Evolutionary conservation across 106 monocot genomes (phyloP).

Genomic region (Phalaenopsis aphrodite): DNA sequence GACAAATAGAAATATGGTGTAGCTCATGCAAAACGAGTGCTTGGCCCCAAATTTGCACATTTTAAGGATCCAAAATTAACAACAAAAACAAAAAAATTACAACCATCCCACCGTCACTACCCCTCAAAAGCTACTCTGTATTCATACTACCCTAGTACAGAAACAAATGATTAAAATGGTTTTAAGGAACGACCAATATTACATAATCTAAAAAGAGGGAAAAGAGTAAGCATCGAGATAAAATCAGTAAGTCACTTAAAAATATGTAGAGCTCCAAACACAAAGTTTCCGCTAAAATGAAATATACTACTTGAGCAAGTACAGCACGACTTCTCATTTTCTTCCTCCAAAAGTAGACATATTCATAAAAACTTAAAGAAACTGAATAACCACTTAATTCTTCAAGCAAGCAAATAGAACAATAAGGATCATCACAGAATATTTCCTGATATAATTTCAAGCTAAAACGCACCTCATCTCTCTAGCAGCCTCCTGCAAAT

Average conservation of each 20-base stretch:
- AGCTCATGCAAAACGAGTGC: not conserved
- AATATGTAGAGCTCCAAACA: not conserved
- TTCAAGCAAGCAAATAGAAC: not conserved
- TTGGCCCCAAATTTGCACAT: not conserved
- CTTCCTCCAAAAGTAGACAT: not conserved
- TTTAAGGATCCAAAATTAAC: not conserved
- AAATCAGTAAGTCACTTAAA: not conserved
- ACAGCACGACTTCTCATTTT: not conserved
- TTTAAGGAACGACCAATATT: not conserved
- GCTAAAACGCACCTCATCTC: constrained; percentile 62
- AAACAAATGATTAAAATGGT: not conserved
- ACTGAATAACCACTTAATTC: not conserved
- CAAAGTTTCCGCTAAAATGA: not conserved
- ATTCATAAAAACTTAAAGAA: not conserved
- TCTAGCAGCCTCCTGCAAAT: constrained; percentile 80
- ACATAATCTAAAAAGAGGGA: not conserved
- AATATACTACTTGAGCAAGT: not conserved
- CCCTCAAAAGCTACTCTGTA: too few species aligned
- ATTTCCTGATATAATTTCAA: not conserved
- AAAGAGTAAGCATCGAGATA: not conserved
- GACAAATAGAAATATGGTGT: not conserved
- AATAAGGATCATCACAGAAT: not conserved
- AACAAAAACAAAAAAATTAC: not conserved
- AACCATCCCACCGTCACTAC: too few species aligned
- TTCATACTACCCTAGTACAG: not conserved